A percentile compares a stretch with the other conserved stretches of the same genome.
Evolutionary conservation across 352 stramenopile genomes (phyloP).

Genomic region (Aphanomyces invadans): DNA sequence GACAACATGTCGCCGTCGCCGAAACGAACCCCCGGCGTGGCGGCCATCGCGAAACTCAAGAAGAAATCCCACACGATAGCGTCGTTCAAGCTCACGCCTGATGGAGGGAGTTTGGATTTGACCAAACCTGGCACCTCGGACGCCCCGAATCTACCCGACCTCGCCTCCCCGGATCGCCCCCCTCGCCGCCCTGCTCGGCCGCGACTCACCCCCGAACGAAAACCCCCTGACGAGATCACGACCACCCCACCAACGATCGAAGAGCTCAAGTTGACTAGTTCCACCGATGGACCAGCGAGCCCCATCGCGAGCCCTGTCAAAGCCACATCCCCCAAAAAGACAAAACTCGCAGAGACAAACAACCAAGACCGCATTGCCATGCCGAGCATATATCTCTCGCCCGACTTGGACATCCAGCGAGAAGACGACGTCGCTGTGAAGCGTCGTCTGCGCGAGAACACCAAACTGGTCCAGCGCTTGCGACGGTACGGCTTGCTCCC

Average conservation of each 20-base stretch:
- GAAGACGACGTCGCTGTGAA: conserved; percentile 29
- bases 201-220: not conserved
- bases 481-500: conserved; percentile 23
- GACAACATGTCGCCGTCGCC: conserved; percentile 1
- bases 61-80: conserved; percentile 18
- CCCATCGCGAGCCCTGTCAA: not conserved
- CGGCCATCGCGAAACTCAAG: conserved; percentile 1
- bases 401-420: conserved; percentile 36
- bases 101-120: not conserved
- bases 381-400: conserved; percentile 52
- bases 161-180: not conserved
- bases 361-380: conserved; percentile 43
- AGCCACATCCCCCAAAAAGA: not conserved
- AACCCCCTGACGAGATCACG: not conserved
- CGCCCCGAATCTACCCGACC: not conserved
- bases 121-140: not conserved
- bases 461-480: conserved; percentile 36
- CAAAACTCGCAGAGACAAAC: not conserved
- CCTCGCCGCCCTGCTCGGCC: not conserved
- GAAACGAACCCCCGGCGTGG: not conserved
- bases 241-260: not conserved
- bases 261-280: not conserved
- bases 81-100: not conserved
- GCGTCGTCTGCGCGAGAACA: conserved; percentile 37
- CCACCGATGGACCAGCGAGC: not conserved